Evolutionary conservation across 2,329 filamentous ascomycete species (phyloP).

Genomic region (Sclerotinia sclerotiorum): DNA sequence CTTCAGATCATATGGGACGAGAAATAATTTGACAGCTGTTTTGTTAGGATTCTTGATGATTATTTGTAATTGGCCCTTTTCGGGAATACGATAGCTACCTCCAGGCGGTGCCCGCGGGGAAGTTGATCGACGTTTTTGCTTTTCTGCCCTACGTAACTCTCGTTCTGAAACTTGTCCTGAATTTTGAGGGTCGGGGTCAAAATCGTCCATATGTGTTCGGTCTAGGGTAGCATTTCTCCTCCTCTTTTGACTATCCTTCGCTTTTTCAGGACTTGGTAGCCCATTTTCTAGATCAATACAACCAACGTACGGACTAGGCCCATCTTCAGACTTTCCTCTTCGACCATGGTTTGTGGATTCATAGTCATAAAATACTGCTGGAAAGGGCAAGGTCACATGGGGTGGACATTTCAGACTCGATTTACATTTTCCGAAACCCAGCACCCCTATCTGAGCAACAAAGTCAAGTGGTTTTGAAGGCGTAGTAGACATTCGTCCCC

Average conservation of each 20-base stretch:
- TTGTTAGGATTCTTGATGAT: constrained; percentile 99
- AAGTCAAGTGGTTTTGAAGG: constrained; percentile 93
- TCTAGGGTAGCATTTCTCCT: constrained; percentile 33
- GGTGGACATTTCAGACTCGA: constrained; percentile 79
- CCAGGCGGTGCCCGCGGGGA: constrained; percentile 72
- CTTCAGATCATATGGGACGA: constrained; percentile 86
- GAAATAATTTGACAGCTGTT: constrained; percentile 92
- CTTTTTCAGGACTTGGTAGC: constrained; percentile 54
- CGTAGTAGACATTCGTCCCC: constrained; percentile 93
- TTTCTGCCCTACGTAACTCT: constrained; percentile 50
- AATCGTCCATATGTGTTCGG: constrained; percentile 30
- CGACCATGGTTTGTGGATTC: constrained; percentile 63
- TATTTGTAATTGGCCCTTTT: constrained; percentile 92
- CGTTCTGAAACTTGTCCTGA: constrained; percentile 38
- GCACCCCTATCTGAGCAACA: constrained; percentile 88
- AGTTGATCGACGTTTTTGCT: constrained; percentile 58
- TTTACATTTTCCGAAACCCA: constrained; percentile 88
- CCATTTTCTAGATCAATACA: constrained; percentile 87
- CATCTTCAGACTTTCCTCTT: constrained; percentile 67
- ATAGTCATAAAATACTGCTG: constrained; percentile 96
- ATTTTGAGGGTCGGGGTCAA: constrained; percentile 30
- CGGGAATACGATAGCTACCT: constrained; percentile 89
- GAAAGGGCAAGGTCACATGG: constrained; percentile 87
- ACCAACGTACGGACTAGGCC: constrained; percentile 93
- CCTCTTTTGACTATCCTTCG: constrained; percentile 45